Evolutionary conservation across 768 basidiomycete genomes (phyloP), one percentile per base, ranked within the genome.

Genomic region (Tulasnella sp.): DNA sequence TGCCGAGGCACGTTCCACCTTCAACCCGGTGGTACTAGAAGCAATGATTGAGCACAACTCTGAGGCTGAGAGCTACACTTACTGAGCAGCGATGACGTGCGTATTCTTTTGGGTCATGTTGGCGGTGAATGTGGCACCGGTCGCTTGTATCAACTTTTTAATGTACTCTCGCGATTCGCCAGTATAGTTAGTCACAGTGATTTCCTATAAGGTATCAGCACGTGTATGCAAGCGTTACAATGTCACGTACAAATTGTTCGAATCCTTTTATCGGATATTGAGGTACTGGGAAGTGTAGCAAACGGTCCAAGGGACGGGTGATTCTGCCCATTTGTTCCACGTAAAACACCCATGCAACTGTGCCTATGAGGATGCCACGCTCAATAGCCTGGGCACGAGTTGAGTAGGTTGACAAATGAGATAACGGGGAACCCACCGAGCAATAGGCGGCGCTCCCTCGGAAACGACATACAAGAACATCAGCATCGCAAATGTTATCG

Each of bases 111-210:
- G 77, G 0, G 80, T 77, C 83, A 97, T 85, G 46, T 79, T 86
- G 0, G 90, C 80, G 2, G 88, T 89, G 64, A 90, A 93, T 25
- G 69, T 74, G 1, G 79, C 90, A 1, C 90, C 92, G 76, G 88
- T 80, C 4, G 78, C 69, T 4, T 70, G 70, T 49, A 97, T 86
- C 14, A 97, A 71, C 60, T 80, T 82, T 71, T 90, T 90, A 49
- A 97, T 74, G 65, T 93, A 93, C 51, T 94, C 91, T 2, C 91
- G 76, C 5, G 86, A 77, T 35, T 83, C 80, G 2, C 92, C 91
- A 0, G 86, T 85, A 66, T 92, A 94, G 65, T 93, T 93, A 0
- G 90, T 90, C 1, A 94, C 74, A 0, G 90, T 86, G 54, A 94
- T 81, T 62, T 79, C 74, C 86, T 90, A 59, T 1, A 29, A 3